Conservation (phyloP, 495 filamentous ascomycete species). For the Penicillium maclennaniae region DNA sequence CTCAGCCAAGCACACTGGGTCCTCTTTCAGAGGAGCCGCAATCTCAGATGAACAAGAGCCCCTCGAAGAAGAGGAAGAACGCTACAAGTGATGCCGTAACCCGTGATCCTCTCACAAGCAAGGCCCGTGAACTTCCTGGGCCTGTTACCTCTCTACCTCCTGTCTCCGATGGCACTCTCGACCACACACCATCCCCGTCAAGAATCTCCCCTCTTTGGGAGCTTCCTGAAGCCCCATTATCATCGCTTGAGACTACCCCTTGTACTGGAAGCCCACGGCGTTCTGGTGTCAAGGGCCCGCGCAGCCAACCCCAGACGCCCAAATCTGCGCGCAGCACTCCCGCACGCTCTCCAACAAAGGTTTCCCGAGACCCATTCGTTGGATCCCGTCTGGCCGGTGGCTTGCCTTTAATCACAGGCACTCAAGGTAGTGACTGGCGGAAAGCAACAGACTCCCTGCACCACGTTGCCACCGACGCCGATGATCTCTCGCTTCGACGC, state of each 20-base stretch:
- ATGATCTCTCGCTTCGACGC: constrained; percentile 2
- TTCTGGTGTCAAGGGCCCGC: constrained; percentile 37
- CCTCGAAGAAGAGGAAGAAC: constrained; percentile 27
- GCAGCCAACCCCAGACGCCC: constrained; percentile 25
- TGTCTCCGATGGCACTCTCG: constrained; percentile 15
- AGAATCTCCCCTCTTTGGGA: constrained; percentile 28
- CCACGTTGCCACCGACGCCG: constrained; percentile 15
- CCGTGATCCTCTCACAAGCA: neutral
- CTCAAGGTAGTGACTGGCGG: constrained; percentile 24
- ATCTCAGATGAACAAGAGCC: constrained; percentile 11
- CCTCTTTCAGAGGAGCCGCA: constrained; percentile 23
- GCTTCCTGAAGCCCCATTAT: constrained; percentile 21
- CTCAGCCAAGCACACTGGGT: constrained; percentile 20
- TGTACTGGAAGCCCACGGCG: constrained; percentile 34
- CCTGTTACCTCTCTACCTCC: constrained; percentile 28
- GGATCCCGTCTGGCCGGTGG: constrained; percentile 10
- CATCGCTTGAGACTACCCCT: constrained; percentile 21
- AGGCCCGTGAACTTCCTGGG: constrained; percentile 19
- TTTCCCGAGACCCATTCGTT: constrained; percentile 15
- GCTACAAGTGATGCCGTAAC: constrained; percentile 11
- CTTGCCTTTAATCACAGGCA: constrained; percentile 22
- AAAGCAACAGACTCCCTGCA: constrained; percentile 20
- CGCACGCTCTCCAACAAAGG: constrained; percentile 11
- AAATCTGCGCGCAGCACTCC: constrained; percentile 20
- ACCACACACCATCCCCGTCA: constrained; percentile 37